A percentile compares a stretch with the other conserved stretches of the same genome.
Conservation (phyloP, 169 alveolate genomes). For the Cryptosporidium parvum region DNA sequence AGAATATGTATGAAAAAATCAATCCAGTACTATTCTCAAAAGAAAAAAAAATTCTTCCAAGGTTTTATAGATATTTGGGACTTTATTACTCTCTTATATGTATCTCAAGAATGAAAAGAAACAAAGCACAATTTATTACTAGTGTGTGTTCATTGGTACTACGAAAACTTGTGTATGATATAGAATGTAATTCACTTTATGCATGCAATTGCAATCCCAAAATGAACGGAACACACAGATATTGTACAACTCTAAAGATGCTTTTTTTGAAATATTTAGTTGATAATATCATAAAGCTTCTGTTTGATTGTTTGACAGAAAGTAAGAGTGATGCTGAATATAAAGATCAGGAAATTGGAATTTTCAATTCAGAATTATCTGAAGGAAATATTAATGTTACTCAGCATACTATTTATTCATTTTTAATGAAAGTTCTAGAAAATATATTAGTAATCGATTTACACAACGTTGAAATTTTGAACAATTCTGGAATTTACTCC, state of each 20-base stretch:
- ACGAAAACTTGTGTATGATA: slow-evolving; percentile 59
- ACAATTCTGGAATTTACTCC: not conserved
- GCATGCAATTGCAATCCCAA: not conserved
- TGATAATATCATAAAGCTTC: slow-evolving; percentile 7
- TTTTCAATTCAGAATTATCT: slow-evolving; percentile 13
- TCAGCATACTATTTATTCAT: slow-evolving; percentile 62
- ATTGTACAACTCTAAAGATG: not conserved
- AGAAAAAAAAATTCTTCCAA: slow-evolving; percentile 7
- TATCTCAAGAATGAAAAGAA: slow-evolving; percentile 74
- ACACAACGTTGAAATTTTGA: slow-evolving; percentile 21
- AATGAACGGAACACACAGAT: not conserved
- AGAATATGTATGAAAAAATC: not conserved
- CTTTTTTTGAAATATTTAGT: slow-evolving; percentile 18
- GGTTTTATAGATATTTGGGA: slow-evolving; percentile 61
- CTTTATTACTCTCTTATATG: slow-evolving; percentile 31
- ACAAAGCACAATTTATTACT: slow-evolving; percentile 65
- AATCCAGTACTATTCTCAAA: not conserved
- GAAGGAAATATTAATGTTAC: slow-evolving; percentile 47
- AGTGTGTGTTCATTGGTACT: slow-evolving; percentile 58
- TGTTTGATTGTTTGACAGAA: slow-evolving; percentile 32
- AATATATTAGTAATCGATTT: slow-evolving; percentile 44
- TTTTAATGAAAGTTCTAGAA: slow-evolving; percentile 39
- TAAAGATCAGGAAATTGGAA: slow-evolving; percentile 51
- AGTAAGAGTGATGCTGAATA: slow-evolving; percentile 66
- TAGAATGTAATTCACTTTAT: slow-evolving; percentile 51